Evolutionary conservation across 1,284 basidiomycete species (phyloP).

Genomic region (Ustilago cynodontis): DNA sequence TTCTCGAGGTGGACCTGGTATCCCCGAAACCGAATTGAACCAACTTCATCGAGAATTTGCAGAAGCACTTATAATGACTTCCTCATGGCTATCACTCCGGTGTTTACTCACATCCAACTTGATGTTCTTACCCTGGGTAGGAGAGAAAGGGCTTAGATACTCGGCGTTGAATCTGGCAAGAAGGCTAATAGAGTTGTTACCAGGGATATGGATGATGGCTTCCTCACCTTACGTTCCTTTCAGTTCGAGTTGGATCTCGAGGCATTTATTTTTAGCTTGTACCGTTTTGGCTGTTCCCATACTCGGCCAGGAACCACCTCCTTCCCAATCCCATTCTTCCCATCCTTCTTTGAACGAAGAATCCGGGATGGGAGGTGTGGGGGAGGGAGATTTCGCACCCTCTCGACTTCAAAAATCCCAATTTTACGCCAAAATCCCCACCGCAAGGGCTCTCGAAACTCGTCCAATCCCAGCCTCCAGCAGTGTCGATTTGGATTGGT

Average conservation of each 20-base stretch:
- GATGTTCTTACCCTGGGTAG: conserved; percentile 38
- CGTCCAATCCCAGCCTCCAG: not conserved
- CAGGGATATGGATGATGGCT: conserved; percentile 40
- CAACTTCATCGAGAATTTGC: conserved; percentile 29
- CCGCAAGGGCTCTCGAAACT: conserved; percentile 6
- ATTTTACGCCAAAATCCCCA: conserved; percentile 8
- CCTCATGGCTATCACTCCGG: conserved; percentile 22
- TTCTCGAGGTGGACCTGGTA: not conserved
- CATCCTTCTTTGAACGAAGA: not conserved
- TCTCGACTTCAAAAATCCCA: conserved; percentile 15
- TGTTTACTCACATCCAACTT: conserved; percentile 30
- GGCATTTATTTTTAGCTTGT: conserved; percentile 37
- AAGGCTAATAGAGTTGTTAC: conserved; percentile 29
- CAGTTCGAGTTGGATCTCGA: conserved; percentile 29
- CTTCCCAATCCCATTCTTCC: not conserved
- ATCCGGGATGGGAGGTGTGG: not conserved
- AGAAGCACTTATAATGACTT: conserved; percentile 28
- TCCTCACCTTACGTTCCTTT: conserved; percentile 29
- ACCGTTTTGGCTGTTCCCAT: conserved; percentile 35
- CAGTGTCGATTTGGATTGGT: conserved; percentile 35
- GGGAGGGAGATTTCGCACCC: conserved; percentile 25
- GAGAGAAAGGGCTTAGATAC: conserved; percentile 15
- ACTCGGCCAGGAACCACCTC: conserved; percentile 19
- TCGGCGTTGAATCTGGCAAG: conserved; percentile 37
- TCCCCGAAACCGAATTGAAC: conserved; percentile 16